Percentiles rank a stretch among this genome's conserved stretches.
Conservation (phyloP, 768 basidiomycete species). For the Solioccasus polychromus region DNA sequence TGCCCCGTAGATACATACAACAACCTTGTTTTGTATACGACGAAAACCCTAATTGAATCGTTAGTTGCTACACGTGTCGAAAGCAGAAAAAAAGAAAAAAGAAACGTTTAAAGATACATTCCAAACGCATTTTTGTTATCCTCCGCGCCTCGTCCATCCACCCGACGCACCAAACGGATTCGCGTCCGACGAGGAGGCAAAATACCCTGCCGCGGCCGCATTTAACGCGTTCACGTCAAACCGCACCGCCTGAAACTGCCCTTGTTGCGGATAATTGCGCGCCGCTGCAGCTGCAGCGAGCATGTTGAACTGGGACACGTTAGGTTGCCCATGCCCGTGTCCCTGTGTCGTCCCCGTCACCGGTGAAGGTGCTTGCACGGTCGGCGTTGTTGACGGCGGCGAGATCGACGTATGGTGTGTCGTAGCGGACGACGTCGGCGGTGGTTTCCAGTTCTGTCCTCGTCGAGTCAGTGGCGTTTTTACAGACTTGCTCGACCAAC, state of each 20-base stretch:
- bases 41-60: no score
- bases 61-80: no score
- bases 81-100: no score
- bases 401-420: conserved; percentile 2
- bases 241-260: conserved; percentile 21
- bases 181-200: conserved; percentile 15
- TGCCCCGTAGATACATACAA: no score
- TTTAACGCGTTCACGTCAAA: conserved; percentile 16
- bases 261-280: conserved; percentile 22
- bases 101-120: no score
- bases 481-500: background rate
- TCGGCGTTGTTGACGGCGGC: conserved; percentile 5
- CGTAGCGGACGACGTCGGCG: conserved; percentile 6
- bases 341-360: conserved; percentile 1
- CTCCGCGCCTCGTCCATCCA: no score
- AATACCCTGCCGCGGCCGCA: conserved; percentile 18
- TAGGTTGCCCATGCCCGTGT: conserved; percentile 4
- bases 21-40: no score
- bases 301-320: conserved; percentile 28
- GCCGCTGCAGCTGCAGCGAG: conserved; percentile 23
- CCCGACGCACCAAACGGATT: conserved; percentile 10
- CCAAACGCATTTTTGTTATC: no score
- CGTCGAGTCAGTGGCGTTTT: background rate
- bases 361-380: background rate
- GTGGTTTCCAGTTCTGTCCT: conserved; percentile 57